A percentile compares a stretch with the other conserved stretches of the same genome.
Conservation (phyloP, 495 filamentous ascomycete species). For the Astrothelium subdiscretum region DNA sequence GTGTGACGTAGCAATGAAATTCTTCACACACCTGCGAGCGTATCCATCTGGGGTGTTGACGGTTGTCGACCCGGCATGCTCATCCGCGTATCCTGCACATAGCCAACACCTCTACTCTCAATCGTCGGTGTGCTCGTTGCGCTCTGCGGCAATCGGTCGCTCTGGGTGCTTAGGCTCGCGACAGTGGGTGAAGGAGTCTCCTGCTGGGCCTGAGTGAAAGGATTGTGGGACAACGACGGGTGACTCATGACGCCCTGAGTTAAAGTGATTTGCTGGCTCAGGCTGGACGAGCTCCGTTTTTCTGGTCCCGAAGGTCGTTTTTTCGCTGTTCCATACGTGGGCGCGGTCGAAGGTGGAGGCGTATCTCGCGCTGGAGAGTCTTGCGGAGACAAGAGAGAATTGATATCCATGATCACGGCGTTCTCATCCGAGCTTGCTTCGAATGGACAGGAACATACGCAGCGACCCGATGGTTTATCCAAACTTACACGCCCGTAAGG, state of each 20-base stretch:
- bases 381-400: slow-evolving; percentile 57
- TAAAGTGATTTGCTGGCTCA: slow-evolving; percentile 30
- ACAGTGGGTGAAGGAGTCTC: slow-evolving; percentile 15
- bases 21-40: slow-evolving; percentile 37
- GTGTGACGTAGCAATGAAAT: background rate
- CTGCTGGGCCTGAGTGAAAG: slow-evolving; percentile 6
- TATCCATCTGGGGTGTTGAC: slow-evolving; percentile 53
- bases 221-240: background rate
- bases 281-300: slow-evolving; percentile 22
- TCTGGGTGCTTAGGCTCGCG: slow-evolving; percentile 11
- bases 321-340: slow-evolving; percentile 12
- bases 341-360: slow-evolving; percentile 24
- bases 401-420: slow-evolving; percentile 51
- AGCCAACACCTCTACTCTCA: slow-evolving; percentile 18
- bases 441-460: background rate
- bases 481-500: background rate
- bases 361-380: slow-evolving; percentile 43
- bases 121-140: slow-evolving; percentile 25
- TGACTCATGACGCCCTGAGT: slow-evolving; percentile 10
- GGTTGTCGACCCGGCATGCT: slow-evolving; percentile 28
- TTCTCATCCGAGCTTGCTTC: background rate
- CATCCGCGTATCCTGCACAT: background rate
- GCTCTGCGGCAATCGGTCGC: slow-evolving; percentile 14
- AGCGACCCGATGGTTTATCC: background rate
- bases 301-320: slow-evolving; percentile 19